phyloP scores from a whole-genome alignment of 164 flowering plant genomes.

The Cinnamomum chago region DNA sequence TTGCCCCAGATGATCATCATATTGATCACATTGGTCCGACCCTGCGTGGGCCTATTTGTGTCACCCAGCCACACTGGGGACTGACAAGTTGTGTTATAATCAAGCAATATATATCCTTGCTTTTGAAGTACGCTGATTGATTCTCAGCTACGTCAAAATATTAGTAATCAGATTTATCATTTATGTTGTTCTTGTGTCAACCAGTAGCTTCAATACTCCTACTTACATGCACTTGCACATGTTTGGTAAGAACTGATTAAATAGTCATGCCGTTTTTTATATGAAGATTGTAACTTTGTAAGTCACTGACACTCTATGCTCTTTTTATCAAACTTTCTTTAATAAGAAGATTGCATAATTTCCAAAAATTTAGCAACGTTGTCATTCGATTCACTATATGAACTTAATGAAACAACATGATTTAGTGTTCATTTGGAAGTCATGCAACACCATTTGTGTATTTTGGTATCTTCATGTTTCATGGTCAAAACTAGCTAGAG shows the following conservation, averaged over 20 bases:
- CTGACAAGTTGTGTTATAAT: no score
- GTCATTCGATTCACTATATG: background rate
- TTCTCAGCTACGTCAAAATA: background rate
- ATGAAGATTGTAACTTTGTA: background rate
- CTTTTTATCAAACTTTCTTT: background rate
- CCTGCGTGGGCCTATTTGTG: no score
- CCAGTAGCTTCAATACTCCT: constrained; percentile 98
- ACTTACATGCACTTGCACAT: constrained; percentile 84
- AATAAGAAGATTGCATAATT: background rate
- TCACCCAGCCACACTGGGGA: no score
- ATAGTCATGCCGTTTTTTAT: background rate
- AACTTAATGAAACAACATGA: background rate
- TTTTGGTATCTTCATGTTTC: constrained; percentile 6
- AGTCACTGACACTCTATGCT: no score
- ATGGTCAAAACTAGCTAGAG: constrained; percentile 82
- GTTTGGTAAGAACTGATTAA: constrained; percentile 52
- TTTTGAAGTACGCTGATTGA: background rate
- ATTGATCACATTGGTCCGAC: no score
- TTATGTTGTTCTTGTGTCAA: constrained; percentile 63
- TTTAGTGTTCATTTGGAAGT: background rate
- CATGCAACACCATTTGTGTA: background rate
- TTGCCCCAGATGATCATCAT: no score
- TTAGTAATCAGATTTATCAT: constrained; percentile 40
- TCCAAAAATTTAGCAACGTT: background rate
- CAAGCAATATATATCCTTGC: background rate